A percentile compares a stretch with the other conserved stretches of the same genome.
Evolutionary conservation across 805 yeast genomes (phyloP).

Genomic region (Hanseniaspora taiwanica): DNA sequence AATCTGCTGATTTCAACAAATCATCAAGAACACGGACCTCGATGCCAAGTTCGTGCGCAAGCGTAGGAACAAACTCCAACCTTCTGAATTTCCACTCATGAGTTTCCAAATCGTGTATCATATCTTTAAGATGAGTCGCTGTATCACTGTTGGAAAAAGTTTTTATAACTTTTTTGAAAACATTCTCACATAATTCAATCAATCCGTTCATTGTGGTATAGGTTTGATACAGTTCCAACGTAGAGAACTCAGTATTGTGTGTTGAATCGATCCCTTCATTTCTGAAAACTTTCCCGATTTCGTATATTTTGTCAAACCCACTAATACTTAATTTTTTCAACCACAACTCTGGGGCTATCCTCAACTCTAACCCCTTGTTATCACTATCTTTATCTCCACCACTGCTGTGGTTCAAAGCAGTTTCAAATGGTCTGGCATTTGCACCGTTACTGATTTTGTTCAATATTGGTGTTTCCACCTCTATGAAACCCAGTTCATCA

Average conservation of each 20-base stretch:
- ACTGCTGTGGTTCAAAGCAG: conserved; percentile 26
- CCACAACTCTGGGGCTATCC: conserved; percentile 97
- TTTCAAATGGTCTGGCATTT: conserved; percentile 73
- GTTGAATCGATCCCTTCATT: conserved; percentile 90
- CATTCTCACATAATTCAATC: conserved; percentile 46
- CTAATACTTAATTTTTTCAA: conserved; percentile 67
- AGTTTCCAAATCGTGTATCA: conserved; percentile 5
- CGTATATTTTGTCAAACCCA: conserved; percentile 80
- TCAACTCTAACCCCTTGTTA: conserved; percentile 34
- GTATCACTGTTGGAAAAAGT: no score
- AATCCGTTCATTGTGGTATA: conserved; percentile 55
- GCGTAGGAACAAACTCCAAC: conserved; percentile 20
- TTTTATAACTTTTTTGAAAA: conserved; percentile 37
- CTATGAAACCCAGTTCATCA: conserved; percentile 43
- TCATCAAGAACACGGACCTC: no score
- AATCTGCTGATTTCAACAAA: no score
- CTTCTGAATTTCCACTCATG: conserved; percentile 18
- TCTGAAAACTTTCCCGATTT: conserved; percentile 73
- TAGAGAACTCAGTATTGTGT: conserved; percentile 89
- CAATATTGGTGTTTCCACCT: conserved; percentile 82
- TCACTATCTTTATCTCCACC: conserved; percentile 16
- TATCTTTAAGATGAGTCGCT: conserved; percentile 16
- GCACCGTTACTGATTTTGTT: conserved; percentile 76
- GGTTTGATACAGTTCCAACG: conserved; percentile 78
- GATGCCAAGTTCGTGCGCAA: conserved; percentile 14